Base-by-base conservation (phyloP, 2,329 filamentous ascomycete genomes). In the Xenosphaeropsis pyriputrescens region DNA sequence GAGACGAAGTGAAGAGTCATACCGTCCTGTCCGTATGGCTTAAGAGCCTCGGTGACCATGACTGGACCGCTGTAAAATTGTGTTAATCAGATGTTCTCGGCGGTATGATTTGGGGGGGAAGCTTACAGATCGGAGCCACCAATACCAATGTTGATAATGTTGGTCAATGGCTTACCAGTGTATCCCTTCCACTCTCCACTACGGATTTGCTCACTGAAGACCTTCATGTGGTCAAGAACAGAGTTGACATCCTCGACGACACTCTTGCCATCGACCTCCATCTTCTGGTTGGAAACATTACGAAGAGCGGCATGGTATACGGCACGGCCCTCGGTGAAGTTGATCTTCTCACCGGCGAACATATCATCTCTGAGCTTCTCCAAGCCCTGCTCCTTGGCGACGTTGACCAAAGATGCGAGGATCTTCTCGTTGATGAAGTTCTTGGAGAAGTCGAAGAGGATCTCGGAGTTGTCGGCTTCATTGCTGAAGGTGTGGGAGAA, bases 371-470 rank as follows among this genome's bases (percentile, higher is more conserved):
- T 82, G 58, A 95, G 84, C 68, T 93, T 74, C 69, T 94, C 88
- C 30, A 98, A 63, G 49, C 80, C 79, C 47, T 89, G 86, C 65
- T 96, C 83, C 63, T 88, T 79, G 45, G 91, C 91, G 18, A 98
- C 77, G 67, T 93, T 79, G 52, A 93, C 70, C 38, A 98, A 74
- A 36, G 94, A 72, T 47, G 80, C 70, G 37, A 96, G 68, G 4
- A 89, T 96, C 64, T 96, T 88, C 50, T 94, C 84, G 44, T 82
- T 91, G 53, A 96, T 61, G 62, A 98, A 88, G 75, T 98, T 98
- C 77, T 98, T 98, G 68, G 82, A 91, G 67, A 94, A 98, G 64
- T 98, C 91, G 63, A 96, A 98, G 46, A 98, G 75, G 54, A 93
- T 91, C 47, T 95, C 85, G 50, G 76, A 79, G 54, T 71, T 72